Conservation (phyloP, 148 eudicot species). For the Dianthus caryophyllus region DNA sequence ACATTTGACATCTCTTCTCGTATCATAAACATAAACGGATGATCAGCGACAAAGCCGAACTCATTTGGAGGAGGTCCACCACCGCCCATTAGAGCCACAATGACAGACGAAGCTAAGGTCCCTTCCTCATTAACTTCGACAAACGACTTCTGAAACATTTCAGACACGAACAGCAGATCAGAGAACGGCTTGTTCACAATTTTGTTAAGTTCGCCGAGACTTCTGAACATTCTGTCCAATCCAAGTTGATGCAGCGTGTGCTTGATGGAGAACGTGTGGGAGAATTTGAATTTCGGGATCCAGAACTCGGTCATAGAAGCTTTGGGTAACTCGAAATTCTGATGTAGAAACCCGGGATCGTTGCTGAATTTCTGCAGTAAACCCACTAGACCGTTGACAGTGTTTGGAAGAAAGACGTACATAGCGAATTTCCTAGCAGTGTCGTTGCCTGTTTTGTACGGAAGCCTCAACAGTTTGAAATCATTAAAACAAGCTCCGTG, state of each 20-base stretch:
- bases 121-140: slow-evolving; percentile 24
- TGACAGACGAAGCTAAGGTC: slow-evolving; percentile 11
- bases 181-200: neutral
- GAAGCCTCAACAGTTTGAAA: slow-evolving; percentile 15
- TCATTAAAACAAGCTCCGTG: slow-evolving; percentile 8
- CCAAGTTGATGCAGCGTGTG: slow-evolving; percentile 7
- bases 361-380: slow-evolving; percentile 14
- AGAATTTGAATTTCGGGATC: slow-evolving; percentile 21
- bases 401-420: slow-evolving; percentile 23
- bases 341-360: slow-evolving; percentile 5
- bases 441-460: slow-evolving; percentile 14
- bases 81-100: neutral
- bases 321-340: neutral
- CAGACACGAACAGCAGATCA: slow-evolving; percentile 6
- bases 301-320: neutral
- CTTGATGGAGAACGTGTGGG: slow-evolving; percentile 4
- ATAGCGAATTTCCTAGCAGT: slow-evolving; percentile 12
- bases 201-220: slow-evolving; percentile 4
- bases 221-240: slow-evolving; percentile 14
- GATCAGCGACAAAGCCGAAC: slow-evolving; percentile 17
- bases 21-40: slow-evolving; percentile 21
- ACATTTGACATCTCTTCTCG: slow-evolving; percentile 19
- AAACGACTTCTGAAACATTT: slow-evolving; percentile 3
- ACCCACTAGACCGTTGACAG: slow-evolving; percentile 4
- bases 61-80: neutral